Conservation (phyloP, 768 basidiomycete genomes). For the Pleurotus tuber-regium region DNA sequence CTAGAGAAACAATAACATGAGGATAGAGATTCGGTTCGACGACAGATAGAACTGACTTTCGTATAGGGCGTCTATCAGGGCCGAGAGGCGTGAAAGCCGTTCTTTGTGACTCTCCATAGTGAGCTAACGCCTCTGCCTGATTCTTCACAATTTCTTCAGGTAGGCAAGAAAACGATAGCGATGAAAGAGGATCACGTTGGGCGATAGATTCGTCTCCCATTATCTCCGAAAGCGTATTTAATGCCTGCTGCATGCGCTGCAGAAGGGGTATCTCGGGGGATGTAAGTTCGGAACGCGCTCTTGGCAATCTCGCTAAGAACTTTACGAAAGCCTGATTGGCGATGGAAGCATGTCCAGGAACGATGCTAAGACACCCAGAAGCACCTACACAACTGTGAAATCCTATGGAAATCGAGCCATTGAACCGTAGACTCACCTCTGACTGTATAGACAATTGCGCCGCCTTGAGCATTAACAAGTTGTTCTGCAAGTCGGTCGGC, state of each 20-base stretch:
- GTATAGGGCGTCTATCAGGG: constrained; percentile 54
- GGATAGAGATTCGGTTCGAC: constrained; percentile 5
- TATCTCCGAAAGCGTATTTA: constrained; percentile 53
- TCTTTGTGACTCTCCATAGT: constrained; percentile 42
- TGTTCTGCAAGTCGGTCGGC: constrained; percentile 53
- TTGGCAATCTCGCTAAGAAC: constrained; percentile 59
- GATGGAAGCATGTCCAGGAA: constrained; percentile 55
- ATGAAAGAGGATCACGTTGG: constrained; percentile 52
- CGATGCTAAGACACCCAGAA: constrained; percentile 50
- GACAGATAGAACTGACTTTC: constrained; percentile 49
- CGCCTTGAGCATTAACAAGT: constrained; percentile 46
- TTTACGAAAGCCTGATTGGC: constrained; percentile 62
- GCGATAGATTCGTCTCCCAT: constrained; percentile 42
- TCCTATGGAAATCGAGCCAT: too few species aligned
- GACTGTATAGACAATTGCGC: constrained; percentile 54
- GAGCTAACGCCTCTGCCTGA: constrained; percentile 47
- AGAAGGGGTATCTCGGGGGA: constrained; percentile 30
- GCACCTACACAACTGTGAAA: constrained; percentile 43
- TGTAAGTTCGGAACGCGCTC: constrained; percentile 43
- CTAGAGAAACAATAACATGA: constrained; percentile 24
- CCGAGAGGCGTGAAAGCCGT: constrained; percentile 56
- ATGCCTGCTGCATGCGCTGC: constrained; percentile 55
- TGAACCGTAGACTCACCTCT: constrained; percentile 43
- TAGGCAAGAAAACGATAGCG: constrained; percentile 68
- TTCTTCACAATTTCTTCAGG: constrained; percentile 46